A percentile compares a stretch with the other conserved stretches of the same genome.
phyloP scores from a whole-genome alignment of 352 stramenopile genomes.

The Phytophthora hybrid region DNA sequence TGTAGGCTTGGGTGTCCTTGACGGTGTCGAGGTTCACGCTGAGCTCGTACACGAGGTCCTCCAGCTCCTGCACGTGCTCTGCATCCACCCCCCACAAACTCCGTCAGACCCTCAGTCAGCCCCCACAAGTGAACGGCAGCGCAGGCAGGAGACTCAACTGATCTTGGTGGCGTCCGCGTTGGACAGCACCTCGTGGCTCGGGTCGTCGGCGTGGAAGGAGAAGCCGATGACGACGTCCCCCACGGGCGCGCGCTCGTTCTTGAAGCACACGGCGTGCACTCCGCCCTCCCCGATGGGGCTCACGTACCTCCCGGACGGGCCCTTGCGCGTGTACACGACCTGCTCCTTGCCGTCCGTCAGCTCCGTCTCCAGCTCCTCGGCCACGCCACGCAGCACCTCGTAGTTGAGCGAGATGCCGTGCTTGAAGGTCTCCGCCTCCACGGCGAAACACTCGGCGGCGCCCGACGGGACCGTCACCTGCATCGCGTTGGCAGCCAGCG shows the following conservation, averaged over 20 bases:
- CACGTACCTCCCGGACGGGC: conserved; percentile 63
- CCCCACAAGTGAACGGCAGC: background rate
- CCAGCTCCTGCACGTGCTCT: conserved; percentile 90
- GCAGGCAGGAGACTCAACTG: conserved; percentile 59
- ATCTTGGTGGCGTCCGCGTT: conserved; percentile 91
- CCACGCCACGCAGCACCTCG: conserved; percentile 76
- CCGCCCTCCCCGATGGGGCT: conserved; percentile 65
- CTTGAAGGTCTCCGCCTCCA: conserved; percentile 77
- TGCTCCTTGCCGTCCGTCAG: conserved; percentile 68
- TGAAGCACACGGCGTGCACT: conserved; percentile 79
- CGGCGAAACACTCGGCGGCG: conserved; percentile 72
- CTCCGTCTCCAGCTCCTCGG: conserved; percentile 73
- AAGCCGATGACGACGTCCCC: conserved; percentile 85
- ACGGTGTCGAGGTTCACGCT: conserved; percentile 87
- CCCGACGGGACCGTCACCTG: conserved; percentile 59
- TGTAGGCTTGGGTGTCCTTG: conserved; percentile 89
- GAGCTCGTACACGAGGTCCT: conserved; percentile 89
- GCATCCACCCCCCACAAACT: background rate
- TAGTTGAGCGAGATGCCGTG: conserved; percentile 91
- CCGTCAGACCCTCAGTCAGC: background rate
- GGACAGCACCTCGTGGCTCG: conserved; percentile 85
- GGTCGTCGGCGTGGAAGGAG: conserved; percentile 89
- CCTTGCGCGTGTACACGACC: conserved; percentile 65
- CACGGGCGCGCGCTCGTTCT: conserved; percentile 63
- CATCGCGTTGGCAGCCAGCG: conserved; percentile 35